Evolutionary conservation across 2,329 filamentous ascomycete genomes (phyloP).

Genomic region (Calycina marina): DNA sequence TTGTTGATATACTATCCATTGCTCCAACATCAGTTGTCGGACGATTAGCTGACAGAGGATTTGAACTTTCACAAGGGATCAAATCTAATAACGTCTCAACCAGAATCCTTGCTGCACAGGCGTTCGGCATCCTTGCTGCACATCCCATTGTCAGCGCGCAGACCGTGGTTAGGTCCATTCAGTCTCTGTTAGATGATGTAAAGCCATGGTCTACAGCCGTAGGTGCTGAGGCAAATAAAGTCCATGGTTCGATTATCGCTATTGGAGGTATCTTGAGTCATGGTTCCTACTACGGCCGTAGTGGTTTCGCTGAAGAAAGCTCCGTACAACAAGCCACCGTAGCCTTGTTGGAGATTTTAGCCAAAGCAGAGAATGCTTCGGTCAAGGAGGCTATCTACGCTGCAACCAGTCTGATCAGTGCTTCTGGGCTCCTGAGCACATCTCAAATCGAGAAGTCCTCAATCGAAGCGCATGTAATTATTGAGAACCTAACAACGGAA

Average conservation of each 20-base stretch:
- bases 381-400: constrained; percentile 41
- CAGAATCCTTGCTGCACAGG: constrained; percentile 50
- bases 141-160: constrained; percentile 35
- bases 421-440: constrained; percentile 35
- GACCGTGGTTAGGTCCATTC: constrained; percentile 28
- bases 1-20: constrained; percentile 38
- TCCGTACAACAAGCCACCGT: constrained; percentile 28
- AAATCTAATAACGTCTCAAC: constrained; percentile 58
- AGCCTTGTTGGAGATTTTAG: constrained; percentile 35
- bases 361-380: constrained; percentile 36
- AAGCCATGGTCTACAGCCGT: constrained; percentile 37
- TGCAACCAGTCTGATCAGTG: constrained; percentile 45
- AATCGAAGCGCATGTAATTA: constrained; percentile 24
- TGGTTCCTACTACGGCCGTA: constrained; percentile 32
- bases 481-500: constrained; percentile 47
- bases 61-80: constrained; percentile 43
- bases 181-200: constrained; percentile 31
- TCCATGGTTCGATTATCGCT: constrained; percentile 45
- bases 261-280: constrained; percentile 44
- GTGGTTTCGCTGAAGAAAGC: constrained; percentile 23
- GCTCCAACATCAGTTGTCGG: constrained; percentile 35
- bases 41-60: constrained; percentile 32
- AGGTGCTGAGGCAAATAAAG: constrained; percentile 41
- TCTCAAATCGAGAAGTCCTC: constrained; percentile 12
- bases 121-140: constrained; percentile 63